Evolutionary conservation across 1,139 yeast genomes (phyloP).

Genomic region (Kodamaea alishanica): DNA sequence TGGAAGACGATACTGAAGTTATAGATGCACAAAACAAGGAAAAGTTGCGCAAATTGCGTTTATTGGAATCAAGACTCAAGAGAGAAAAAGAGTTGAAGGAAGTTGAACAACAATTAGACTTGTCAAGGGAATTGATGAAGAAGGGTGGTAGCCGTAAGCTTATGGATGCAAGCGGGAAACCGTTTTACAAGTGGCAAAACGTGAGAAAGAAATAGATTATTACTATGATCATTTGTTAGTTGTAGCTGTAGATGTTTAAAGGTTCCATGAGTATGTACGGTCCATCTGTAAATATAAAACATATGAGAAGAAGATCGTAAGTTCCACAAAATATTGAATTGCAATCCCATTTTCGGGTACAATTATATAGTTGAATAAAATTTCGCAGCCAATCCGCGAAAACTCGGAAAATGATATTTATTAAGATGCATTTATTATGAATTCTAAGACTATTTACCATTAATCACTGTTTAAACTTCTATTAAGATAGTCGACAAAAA

Average conservation of each 20-base stretch:
- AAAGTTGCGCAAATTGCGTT: conserved; percentile 55
- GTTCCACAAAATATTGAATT: no score
- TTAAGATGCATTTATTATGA: no score
- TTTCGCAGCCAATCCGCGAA: no score
- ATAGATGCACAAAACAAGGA: conserved; percentile 49
- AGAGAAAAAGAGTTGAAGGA: conserved; percentile 62
- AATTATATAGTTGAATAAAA: no score
- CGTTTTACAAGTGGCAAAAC: conserved; percentile 80
- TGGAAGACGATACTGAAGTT: conserved; percentile 27
- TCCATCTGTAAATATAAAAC: no score
- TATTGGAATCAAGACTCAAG: conserved; percentile 56
- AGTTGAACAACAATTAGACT: conserved; percentile 69
- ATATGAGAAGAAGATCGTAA: no score
- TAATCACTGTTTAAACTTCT: conserved; percentile 41
- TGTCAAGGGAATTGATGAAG: conserved; percentile 84
- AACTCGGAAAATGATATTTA: no score
- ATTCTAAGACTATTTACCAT: background rate
- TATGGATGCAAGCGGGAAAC: conserved; percentile 59
- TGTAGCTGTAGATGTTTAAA: background rate
- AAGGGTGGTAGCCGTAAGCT: conserved; percentile 83
- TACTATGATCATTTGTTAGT: background rate
- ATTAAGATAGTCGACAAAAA: conserved; percentile 73
- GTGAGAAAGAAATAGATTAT: conserved; percentile 63
- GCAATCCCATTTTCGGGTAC: no score
- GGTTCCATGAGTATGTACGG: no score